These are phyloP conservation scores for Salvia splendens DNA, from an alignment of 257 asterid species.

Conservation along the genomic window DNA sequence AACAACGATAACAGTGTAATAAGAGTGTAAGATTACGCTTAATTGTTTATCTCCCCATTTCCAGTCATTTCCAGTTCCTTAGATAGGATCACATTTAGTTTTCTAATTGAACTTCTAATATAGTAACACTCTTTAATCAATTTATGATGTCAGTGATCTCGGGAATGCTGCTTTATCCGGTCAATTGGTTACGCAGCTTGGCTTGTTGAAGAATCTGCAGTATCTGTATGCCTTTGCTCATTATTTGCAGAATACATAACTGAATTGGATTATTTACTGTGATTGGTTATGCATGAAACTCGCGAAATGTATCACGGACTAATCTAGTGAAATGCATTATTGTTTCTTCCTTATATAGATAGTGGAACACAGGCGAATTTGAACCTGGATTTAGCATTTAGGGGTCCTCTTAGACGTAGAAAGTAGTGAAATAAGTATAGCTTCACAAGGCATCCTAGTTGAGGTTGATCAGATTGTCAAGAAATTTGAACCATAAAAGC, in stretches of 20 bases:
- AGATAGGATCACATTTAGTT: slow-evolving; percentile 3
- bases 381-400: slow-evolving; percentile 4
- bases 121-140: slow-evolving; percentile 19
- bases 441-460: background rate
- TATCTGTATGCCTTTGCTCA: slow-evolving; percentile 63
- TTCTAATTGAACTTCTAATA: slow-evolving; percentile 17
- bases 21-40: slow-evolving; percentile 71
- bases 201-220: slow-evolving; percentile 89
- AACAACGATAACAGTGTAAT: slow-evolving; percentile 96
- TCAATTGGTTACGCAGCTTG: slow-evolving; percentile 91
- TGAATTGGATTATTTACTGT: background rate
- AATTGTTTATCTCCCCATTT: background rate
- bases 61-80: slow-evolving; percentile 3
- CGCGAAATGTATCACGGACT: background rate
- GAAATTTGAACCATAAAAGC: background rate
- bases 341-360: background rate
- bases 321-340: slow-evolving; percentile 5
- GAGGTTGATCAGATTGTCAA: background rate
- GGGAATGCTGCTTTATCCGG: slow-evolving; percentile 99
- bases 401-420: background rate
- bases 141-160: slow-evolving; percentile 64
- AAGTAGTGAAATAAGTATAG: background rate
- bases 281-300: slow-evolving; percentile 4
- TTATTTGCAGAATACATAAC: background rate
- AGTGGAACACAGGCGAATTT: background rate